These are phyloP conservation scores for Coriaria nepalensis DNA, from an alignment of 306 rosid genomes.

Conservation along the genomic window DNA sequence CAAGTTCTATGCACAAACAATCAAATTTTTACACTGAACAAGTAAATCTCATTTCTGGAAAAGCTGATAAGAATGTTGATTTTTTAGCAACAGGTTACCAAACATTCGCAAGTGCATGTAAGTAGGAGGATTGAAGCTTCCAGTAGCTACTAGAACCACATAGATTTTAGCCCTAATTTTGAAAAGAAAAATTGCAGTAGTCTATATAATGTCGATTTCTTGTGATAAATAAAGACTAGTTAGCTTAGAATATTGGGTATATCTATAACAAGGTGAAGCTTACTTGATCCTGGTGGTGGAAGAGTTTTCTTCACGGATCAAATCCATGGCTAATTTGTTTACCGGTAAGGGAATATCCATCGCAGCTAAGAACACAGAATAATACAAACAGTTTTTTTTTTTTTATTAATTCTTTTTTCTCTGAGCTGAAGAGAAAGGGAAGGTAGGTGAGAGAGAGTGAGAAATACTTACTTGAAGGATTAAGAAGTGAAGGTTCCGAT, in stretches of 20 bases:
- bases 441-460: too few species aligned
- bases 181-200: conserved; percentile 1
- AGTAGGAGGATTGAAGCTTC: conserved; percentile 96
- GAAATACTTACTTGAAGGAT: too few species aligned
- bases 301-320: conserved; percentile 5
- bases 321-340: conserved; percentile 35
- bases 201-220: not conserved
- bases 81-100: conserved; percentile 41
- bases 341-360: conserved; percentile 46
- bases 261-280: conserved; percentile 3
- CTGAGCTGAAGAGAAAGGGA: too few species aligned
- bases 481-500: too few species aligned
- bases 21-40: conserved; percentile 2
- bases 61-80: too few species aligned
- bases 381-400: too few species aligned
- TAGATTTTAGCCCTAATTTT: conserved; percentile 35
- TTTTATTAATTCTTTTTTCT: too few species aligned
- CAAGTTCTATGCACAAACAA: conserved; percentile 46
- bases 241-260: not conserved
- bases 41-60: too few species aligned
- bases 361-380: conserved; percentile 10
- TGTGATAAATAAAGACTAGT: not conserved
- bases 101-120: conserved; percentile 87
- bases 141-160: conserved; percentile 58
- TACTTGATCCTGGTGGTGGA: conserved; percentile 28